Conservation (phyloP, 176 grass and related monocot genomes). For the Otatea glauca region DNA sequence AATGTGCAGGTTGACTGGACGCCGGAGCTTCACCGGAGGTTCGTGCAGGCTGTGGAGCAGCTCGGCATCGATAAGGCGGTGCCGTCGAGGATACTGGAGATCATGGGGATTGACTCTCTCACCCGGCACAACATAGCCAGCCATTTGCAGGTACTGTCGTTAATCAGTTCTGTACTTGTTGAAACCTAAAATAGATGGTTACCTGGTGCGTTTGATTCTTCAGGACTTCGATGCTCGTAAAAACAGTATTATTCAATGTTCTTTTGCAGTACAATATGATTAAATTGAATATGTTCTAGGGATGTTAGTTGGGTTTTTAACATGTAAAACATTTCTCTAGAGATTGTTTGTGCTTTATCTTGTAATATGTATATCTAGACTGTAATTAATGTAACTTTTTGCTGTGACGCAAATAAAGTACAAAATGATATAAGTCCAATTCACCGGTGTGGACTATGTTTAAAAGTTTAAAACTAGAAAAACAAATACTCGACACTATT, state of each 20-base stretch:
- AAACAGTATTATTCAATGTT: background rate
- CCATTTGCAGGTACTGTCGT: conserved; percentile 61
- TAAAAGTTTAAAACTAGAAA: background rate
- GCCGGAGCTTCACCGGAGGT: conserved; percentile 86
- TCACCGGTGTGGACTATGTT: background rate
- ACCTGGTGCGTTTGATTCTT: background rate
- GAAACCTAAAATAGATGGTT: background rate
- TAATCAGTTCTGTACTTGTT: background rate
- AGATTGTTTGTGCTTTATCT: background rate
- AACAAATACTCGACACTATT: background rate
- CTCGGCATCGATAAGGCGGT: conserved; percentile 91
- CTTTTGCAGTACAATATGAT: background rate
- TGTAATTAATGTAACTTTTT: background rate
- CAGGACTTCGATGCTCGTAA: too few species aligned
- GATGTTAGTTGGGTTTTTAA: background rate
- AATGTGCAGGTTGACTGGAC: conserved; percentile 87
- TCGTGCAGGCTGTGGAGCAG: conserved; percentile 89
- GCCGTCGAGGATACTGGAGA: conserved; percentile 92
- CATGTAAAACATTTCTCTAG: background rate
- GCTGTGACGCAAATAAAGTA: background rate
- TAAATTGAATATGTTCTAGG: background rate
- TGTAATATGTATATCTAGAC: background rate
- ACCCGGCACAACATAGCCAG: conserved; percentile 95
- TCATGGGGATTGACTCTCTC: conserved; percentile 87
- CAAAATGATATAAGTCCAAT: background rate